Evolutionary conservation across 495 filamentous ascomycete species (phyloP).

Genomic region (Hypoxylon subgilvum): DNA sequence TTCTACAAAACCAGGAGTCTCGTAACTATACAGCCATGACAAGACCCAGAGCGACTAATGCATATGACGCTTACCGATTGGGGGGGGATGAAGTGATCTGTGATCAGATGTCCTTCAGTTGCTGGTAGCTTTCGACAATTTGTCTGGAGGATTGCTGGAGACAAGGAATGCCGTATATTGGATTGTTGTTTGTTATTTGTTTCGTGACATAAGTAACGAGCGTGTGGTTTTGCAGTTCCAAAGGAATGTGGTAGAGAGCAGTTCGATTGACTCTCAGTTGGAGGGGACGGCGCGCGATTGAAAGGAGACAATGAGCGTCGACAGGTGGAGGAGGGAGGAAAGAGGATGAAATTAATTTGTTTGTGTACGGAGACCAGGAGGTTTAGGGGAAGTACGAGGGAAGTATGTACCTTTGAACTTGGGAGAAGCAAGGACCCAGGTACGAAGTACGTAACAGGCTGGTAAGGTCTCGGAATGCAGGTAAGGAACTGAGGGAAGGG

Average conservation of each 20-base stretch:
- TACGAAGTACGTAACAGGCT: neutral
- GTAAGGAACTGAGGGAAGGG: neutral
- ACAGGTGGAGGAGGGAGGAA: constrained; percentile 39
- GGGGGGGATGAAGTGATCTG: neutral
- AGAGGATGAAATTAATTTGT: constrained; percentile 38
- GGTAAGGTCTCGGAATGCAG: neutral
- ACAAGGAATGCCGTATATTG: constrained; percentile 26
- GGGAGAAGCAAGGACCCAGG: neutral
- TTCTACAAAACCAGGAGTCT: constrained; percentile 16
- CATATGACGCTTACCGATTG: constrained; percentile 25
- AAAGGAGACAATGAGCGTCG: constrained; percentile 47
- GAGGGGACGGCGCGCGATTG: constrained; percentile 44
- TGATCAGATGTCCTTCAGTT: constrained; percentile 3
- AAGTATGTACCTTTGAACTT: neutral
- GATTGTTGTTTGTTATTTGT: constrained; percentile 29
- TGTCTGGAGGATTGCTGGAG: constrained; percentile 9
- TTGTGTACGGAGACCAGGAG: constrained; percentile 25
- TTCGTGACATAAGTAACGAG: constrained; percentile 32
- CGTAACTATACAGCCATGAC: constrained; percentile 4
- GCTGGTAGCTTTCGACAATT: constrained; percentile 3
- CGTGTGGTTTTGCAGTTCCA: constrained; percentile 52
- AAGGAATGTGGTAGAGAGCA: constrained; percentile 67
- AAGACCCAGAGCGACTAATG: neutral
- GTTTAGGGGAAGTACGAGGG: constrained; percentile 32
- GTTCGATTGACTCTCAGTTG: constrained; percentile 57